A percentile compares a stretch with the other conserved stretches of the same genome.
Conservation (phyloP, 352 stramenopile genomes). For the Pythium aphanidermatum region DNA sequence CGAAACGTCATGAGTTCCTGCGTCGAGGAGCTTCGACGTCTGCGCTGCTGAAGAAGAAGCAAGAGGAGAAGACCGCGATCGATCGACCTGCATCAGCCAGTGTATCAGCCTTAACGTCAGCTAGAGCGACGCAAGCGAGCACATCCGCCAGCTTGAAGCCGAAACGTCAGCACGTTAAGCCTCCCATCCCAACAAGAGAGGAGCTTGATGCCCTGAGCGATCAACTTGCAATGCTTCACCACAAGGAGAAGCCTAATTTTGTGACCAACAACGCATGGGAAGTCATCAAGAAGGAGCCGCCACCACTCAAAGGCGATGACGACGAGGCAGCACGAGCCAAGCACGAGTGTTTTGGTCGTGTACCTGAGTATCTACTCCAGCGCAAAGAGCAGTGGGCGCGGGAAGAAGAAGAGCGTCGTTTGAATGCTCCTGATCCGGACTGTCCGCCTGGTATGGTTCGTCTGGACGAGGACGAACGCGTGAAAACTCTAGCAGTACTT, state of each 20-base stretch:
- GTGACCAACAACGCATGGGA: slow-evolving; percentile 74
- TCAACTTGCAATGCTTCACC: slow-evolving; percentile 20
- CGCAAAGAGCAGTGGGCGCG: slow-evolving; percentile 74
- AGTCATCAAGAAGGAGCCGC: slow-evolving; percentile 50
- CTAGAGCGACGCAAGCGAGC: background rate
- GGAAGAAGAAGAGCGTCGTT: slow-evolving; percentile 76
- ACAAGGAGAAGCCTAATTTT: slow-evolving; percentile 59
- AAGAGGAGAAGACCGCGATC: background rate
- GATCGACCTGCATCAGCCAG: background rate
- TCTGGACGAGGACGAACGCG: slow-evolving; percentile 75
- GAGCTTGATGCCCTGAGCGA: slow-evolving; percentile 16
- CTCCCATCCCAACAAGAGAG: slow-evolving; percentile 13
- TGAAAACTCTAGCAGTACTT: slow-evolving; percentile 63
- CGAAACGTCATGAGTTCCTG: slow-evolving; percentile 17
- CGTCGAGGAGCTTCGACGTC: slow-evolving; percentile 10
- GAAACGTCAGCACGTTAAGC: slow-evolving; percentile 13
- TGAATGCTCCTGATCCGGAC: slow-evolving; percentile 73
- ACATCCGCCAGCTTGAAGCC: background rate
- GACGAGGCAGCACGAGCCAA: slow-evolving; percentile 9
- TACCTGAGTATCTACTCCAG: slow-evolving; percentile 62
- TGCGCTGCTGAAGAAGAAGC: slow-evolving; percentile 1
- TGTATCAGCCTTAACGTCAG: background rate
- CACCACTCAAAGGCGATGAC: slow-evolving; percentile 8
- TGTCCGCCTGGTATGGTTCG: slow-evolving; percentile 82
- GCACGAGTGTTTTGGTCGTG: slow-evolving; percentile 48